Conservation (phyloP, 495 filamentous ascomycete species). For the Xylaria grammica region DNA sequence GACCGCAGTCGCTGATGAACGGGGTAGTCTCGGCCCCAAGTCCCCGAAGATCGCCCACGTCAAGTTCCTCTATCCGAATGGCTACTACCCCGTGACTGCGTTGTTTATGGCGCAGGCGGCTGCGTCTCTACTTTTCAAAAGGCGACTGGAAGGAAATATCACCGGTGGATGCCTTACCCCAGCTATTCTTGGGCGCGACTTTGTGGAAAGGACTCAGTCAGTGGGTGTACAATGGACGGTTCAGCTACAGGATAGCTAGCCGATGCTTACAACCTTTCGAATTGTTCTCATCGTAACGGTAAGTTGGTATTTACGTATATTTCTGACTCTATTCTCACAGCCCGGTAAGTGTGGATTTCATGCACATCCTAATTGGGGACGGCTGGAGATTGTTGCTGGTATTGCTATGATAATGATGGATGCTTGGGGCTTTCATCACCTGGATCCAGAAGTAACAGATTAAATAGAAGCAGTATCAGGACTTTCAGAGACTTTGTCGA, state of each 20-base stretch:
- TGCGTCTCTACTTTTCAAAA: constrained; percentile 26
- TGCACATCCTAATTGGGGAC: no score
- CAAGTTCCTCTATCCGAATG: constrained; percentile 28
- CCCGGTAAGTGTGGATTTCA: no score
- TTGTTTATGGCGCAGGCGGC: constrained; percentile 24
- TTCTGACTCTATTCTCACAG: no score
- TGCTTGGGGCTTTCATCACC: no score
- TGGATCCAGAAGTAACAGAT: no score
- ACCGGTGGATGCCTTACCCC: constrained; percentile 29
- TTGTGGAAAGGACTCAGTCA: constrained; percentile 19
- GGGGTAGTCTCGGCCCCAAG: not conserved
- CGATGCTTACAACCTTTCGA: no score
- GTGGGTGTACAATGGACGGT: constrained; percentile 15
- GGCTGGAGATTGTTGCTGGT: no score
- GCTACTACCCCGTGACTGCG: constrained; percentile 19
- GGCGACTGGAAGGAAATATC: constrained; percentile 9
- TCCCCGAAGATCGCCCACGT: constrained; percentile 20
- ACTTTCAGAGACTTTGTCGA: no score
- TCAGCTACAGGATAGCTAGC: not conserved
- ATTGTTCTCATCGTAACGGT: no score
- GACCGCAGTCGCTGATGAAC: constrained; percentile 24
- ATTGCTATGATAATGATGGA: no score
- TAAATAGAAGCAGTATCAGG: no score
- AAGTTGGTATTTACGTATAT: no score
- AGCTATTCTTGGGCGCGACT: constrained; percentile 24